Evolutionary conservation across 2,329 filamentous ascomycete species (phyloP), one percentile per base, ranked within the genome.

Genomic region (Aspergillus melleus): DNA sequence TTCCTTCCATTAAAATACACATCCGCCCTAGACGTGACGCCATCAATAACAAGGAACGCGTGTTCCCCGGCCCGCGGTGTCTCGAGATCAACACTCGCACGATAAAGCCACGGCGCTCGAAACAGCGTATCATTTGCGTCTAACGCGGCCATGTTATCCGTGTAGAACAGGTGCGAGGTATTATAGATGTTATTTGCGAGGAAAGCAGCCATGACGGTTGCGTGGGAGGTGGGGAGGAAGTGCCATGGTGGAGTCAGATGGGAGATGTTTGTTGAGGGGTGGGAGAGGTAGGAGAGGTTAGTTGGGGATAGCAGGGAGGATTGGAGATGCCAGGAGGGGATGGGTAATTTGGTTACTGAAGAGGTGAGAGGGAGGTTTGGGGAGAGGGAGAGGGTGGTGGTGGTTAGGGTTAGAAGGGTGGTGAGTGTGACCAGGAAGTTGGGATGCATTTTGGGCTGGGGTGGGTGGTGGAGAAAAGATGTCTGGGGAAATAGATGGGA

Each of bases 1-100:
- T 80, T 73, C 30, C 76, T 71, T 12, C 85, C 85, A 59, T 88
- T 88, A 52, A 88, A 61, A 59, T 79, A 87, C 6, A 89, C 80
- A 63, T 88, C 86, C 1, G 84, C 86, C 32, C 80, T 80, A 1
- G 86, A 86, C 0, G 81, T 83, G 63, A 88, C 85, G 4, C 86
- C 86, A 61, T 88, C 77, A 0, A 85, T 88, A 36, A 81, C 73
- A 2, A 88, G 73, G 29, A 83, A 77, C 62, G 81, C 84, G 64
- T 86, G 81, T 36, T 78, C 71, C 1, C 71, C 72, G 0, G 69
- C 30, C 2, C 61, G 52, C 12, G 65, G 52, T 0, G 69, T 66
- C 0, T 72, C 64, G 1, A 86, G 64, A 0, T 62, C 59, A 57
- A 86, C 83, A 59, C 87, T 83, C 44, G 81, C 74, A 12, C 85